Evolutionary conservation across 2,329 filamentous ascomycete species (phyloP).

Genomic region (Penicillium fuscoglaucum): DNA sequence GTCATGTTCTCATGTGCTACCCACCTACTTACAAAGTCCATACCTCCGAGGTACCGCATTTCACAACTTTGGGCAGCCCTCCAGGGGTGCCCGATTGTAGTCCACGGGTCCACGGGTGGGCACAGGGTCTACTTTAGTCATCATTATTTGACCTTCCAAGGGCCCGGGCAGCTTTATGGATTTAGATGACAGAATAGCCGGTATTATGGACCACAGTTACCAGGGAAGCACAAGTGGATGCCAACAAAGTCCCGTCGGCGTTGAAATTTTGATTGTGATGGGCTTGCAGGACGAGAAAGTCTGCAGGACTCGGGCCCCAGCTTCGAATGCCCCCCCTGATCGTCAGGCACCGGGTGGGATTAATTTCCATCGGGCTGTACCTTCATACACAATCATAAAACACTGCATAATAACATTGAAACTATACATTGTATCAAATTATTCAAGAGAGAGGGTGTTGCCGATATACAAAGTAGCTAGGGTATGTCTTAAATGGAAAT

Average conservation of each 20-base stretch:
- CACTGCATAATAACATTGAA: neutral
- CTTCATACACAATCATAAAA: neutral
- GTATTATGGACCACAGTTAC: neutral
- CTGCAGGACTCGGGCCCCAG: neutral
- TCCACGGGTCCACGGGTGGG: neutral
- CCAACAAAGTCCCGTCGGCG: neutral
- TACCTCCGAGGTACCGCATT: neutral
- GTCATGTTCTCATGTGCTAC: neutral
- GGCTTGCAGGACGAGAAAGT: neutral
- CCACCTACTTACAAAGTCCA: neutral
- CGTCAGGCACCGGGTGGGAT: slow-evolving; percentile 14
- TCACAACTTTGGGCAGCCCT: neutral
- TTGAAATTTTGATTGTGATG: neutral
- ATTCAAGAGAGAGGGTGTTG: too few species aligned
- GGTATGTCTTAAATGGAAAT: neutral
- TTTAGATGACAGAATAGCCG: neutral
- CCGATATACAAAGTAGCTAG: too few species aligned
- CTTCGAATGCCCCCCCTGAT: slow-evolving; percentile 10
- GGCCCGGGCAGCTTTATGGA: neutral
- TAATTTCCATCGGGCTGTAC: neutral
- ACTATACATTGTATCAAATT: neutral
- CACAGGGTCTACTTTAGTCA: neutral
- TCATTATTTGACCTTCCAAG: neutral
- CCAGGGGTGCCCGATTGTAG: neutral
- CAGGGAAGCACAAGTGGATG: neutral